These are phyloP conservation scores for Populus pruinosa DNA, from an alignment of 345 rosid species.

Conservation along the genomic window DNA sequence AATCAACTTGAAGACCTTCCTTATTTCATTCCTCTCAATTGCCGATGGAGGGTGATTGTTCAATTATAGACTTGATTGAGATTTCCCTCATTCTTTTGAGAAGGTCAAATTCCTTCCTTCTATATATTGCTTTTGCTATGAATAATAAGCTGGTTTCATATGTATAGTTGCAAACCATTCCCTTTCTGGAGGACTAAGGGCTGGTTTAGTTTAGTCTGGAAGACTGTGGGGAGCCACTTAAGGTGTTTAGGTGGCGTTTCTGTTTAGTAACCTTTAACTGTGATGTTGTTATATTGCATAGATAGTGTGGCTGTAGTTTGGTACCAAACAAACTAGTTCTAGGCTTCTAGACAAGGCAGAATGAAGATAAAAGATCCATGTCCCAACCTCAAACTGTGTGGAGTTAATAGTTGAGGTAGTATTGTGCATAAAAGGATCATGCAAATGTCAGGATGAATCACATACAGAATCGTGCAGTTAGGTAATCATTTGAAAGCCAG, in stretches of 20 bases:
- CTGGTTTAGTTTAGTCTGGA: neutral
- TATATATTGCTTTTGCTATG: neutral
- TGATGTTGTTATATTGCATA: neutral
- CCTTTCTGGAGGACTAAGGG: neutral
- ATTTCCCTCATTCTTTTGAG: neutral
- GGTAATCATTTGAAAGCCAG: neutral
- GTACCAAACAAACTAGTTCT: neutral
- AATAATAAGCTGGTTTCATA: neutral
- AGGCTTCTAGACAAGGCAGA: neutral
- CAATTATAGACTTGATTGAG: neutral
- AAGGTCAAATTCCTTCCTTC: neutral
- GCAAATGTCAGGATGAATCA: neutral
- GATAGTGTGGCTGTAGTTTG: neutral
- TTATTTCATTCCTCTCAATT: conserved; percentile 1
- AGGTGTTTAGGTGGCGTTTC: neutral
- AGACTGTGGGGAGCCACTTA: neutral
- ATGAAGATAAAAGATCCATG: neutral
- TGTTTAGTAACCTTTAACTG: neutral
- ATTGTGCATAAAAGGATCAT: neutral
- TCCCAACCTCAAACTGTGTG: neutral
- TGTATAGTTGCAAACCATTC: neutral
- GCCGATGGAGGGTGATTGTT: neutral
- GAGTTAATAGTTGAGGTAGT: neutral
- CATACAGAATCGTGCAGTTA: neutral
- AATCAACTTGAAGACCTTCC: conserved; percentile 3